Base-by-base conservation (phyloP, 2,329 filamentous ascomycete genomes). In the Xylariaceae sp. region DNA sequence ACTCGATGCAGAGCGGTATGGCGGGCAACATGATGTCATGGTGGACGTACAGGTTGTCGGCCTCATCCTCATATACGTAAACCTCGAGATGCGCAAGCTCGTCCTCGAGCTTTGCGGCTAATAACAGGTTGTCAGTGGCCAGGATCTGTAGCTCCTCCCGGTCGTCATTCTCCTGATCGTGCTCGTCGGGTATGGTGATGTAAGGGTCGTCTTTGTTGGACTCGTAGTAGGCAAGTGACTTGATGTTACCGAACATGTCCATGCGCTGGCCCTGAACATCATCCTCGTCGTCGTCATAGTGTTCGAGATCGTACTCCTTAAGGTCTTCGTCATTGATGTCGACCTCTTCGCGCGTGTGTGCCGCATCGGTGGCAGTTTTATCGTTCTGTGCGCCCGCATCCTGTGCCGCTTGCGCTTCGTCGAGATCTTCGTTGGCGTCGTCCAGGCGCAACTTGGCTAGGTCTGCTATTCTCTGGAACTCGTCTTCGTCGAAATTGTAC, bases 1-100 rank as follows among this genome's bases (percentile, higher is more conserved):
- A 99, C 75, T 99, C 94, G 39, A 97, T 82, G 66, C 90, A 94
- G 6, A 99, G 83, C 11, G 94, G 94, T 66, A 99, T 96, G 19
- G 93, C 93, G 31, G 94, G 94, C 50, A 99, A 82, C 93, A 99
- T 97, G 64, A 99, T 96, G 72, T 99, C 94, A 80, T 99, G 94
- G 75, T 99, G 94, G 19, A 99, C 93, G 71, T 99, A 99, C 55
- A 99, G 86, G 69, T 99, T 99, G 73, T 97, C 94, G 42, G 87
- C 89, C 56, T 84, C 84, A 63, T 97, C 94, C 71, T 99, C 94
- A 73, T 97, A 99, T 28, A 99, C 91, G 66, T 97, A 97, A 17
- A 97, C 88, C 71, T 99, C 94, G 22, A 99, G 79, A 71, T 97
- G 93, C 16, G 94, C 93, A 55, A 99, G 86, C 69, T 99, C 94